Evolutionary conservation across 352 stramenopile species (phyloP).

Genomic region (Salisapilia sapeloensis): DNA sequence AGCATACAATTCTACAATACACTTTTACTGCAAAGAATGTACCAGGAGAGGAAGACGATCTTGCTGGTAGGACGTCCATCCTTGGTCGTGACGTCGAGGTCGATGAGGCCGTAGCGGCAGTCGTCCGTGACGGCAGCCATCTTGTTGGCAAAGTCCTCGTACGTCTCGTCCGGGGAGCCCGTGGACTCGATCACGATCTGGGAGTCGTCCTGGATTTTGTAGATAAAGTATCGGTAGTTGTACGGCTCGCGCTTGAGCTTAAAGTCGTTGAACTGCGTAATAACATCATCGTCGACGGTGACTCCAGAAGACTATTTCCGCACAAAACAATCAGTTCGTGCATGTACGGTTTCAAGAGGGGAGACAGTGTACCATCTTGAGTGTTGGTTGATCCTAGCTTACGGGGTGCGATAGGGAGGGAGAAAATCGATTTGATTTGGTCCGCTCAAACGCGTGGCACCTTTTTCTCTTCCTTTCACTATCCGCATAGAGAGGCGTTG

Average conservation of each 20-base stretch:
- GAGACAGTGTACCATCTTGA: too few relatives aligned
- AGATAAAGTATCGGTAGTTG: constrained; percentile 92
- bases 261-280: constrained; percentile 90
- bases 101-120: constrained; percentile 81
- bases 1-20: background rate
- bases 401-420: too few relatives aligned
- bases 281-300: constrained; percentile 84
- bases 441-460: too few relatives aligned
- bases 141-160: constrained; percentile 79
- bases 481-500: too few relatives aligned
- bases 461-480: too few relatives aligned
- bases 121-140: constrained; percentile 55
- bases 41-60: constrained; percentile 87
- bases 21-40: constrained; percentile 5
- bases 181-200: constrained; percentile 88
- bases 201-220: constrained; percentile 87
- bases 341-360: too few relatives aligned
- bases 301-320: constrained; percentile 92
- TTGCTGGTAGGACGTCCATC: constrained; percentile 82
- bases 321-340: too few relatives aligned
- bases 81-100: constrained; percentile 80
- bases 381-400: too few relatives aligned
- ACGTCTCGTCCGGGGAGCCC: constrained; percentile 55
- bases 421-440: too few relatives aligned
- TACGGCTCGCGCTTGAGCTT: constrained; percentile 87